Percentiles rank a stretch among this genome's conserved stretches.
Evolutionary conservation across 2,329 filamentous ascomycete species (phyloP).

Genomic region (Aspergillus pseudonomiae): DNA sequence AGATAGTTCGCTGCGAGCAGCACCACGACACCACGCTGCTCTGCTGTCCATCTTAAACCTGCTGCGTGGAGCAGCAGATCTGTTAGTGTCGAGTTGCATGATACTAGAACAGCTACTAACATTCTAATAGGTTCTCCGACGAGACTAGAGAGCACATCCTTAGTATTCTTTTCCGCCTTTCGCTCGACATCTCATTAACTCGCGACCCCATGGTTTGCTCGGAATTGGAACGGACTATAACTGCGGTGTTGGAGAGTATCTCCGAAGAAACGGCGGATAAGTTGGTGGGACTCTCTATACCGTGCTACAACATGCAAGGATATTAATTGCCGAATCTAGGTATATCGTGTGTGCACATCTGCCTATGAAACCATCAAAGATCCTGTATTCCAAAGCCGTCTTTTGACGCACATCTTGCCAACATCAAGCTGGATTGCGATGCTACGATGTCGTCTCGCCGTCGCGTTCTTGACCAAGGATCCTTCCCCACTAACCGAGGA

Average conservation of each 20-base stretch:
- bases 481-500: conserved; percentile 31
- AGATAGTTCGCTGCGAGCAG: conserved; percentile 21
- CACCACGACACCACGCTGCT: conserved; percentile 18
- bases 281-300: conserved; percentile 21
- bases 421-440: conserved; percentile 39
- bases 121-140: conserved; percentile 34
- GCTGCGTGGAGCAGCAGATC: conserved; percentile 32
- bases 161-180: conserved; percentile 40
- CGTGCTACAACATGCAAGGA: not conserved
- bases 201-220: conserved; percentile 32
- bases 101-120: conserved; percentile 14
- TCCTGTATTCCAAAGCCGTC: conserved; percentile 40
- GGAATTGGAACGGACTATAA: conserved; percentile 38
- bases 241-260: conserved; percentile 32
- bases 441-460: conserved; percentile 45
- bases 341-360: conserved; percentile 30
- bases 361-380: conserved; percentile 42
- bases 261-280: conserved; percentile 22
- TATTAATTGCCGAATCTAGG: conserved; percentile 26
- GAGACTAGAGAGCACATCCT: conserved; percentile 36
- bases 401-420: conserved; percentile 45
- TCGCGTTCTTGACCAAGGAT: conserved; percentile 38
- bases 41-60: conserved; percentile 41
- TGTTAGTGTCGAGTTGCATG: conserved; percentile 27
- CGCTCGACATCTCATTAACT: conserved; percentile 39